These are phyloP conservation scores for Juglanconis oblonga DNA, from an alignment of 2,329 filamentous ascomycete genomes.

Conservation along the genomic window DNA sequence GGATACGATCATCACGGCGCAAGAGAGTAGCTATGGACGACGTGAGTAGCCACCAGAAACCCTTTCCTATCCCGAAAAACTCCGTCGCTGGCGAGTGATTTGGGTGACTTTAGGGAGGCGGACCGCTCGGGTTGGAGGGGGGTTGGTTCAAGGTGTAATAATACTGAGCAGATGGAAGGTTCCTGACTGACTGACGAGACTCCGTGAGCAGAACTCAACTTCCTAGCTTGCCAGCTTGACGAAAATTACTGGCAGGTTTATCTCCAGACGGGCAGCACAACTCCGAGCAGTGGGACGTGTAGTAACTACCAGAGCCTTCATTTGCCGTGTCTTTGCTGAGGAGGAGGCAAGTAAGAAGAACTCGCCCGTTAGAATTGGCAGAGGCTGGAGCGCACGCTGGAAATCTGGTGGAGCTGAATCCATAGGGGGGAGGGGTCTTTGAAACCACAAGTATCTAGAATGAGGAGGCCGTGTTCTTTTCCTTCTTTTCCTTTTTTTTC, in stretches of 20 bases:
- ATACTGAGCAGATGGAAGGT: no score
- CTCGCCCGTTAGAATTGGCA: no score
- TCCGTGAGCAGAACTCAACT: slow-evolving; percentile 47
- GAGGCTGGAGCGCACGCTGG: no score
- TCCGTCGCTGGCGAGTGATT: no score
- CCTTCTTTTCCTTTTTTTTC: no score
- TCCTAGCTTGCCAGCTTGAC: slow-evolving; percentile 44
- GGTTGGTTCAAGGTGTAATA: no score
- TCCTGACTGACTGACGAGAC: no score
- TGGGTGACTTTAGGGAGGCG: not conserved
- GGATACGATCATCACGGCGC: slow-evolving; percentile 42
- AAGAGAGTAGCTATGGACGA: slow-evolving; percentile 41
- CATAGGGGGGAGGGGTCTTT: no score
- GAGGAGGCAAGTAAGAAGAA: no score
- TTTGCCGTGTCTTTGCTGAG: slow-evolving; percentile 47
- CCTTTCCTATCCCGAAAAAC: not conserved
- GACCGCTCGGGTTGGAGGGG: not conserved
- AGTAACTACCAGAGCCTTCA: slow-evolving; percentile 55
- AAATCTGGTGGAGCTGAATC: no score
- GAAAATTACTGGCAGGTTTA: slow-evolving; percentile 47
- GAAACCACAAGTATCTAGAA: no score
- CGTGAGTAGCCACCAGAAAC: slow-evolving; percentile 24
- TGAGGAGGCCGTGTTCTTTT: no score
- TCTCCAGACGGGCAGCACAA: slow-evolving; percentile 49
- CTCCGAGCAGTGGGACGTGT: slow-evolving; percentile 46